A percentile compares a stretch with the other conserved stretches of the same genome.
Conservation (phyloP, 192 early-diverging fungal species). For the Entomortierella parvispora region DNA sequence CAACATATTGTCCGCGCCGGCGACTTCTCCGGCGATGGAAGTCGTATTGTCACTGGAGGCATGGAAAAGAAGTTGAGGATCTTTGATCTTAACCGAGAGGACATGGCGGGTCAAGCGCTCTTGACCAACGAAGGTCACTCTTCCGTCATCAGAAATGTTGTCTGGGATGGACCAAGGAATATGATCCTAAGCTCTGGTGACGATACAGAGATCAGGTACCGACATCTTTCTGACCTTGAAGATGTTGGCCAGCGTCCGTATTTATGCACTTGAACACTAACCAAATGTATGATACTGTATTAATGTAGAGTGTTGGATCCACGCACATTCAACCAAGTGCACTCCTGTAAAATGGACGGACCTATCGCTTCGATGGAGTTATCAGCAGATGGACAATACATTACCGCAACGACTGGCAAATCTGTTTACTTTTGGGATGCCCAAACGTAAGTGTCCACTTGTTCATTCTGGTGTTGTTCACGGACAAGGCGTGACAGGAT, state of each 20-base stretch:
- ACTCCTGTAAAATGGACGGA: conserved; percentile 68
- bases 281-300: background rate
- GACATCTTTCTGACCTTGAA: background rate
- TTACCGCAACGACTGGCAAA: conserved; percentile 84
- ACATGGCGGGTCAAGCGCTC: conserved; percentile 47
- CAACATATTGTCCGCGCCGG: conserved; percentile 86
- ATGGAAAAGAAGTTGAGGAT: conserved; percentile 84
- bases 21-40: conserved; percentile 80
- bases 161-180: conserved; percentile 68
- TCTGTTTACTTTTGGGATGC: conserved; percentile 79
- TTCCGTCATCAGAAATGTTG: conserved; percentile 68
- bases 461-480: too few species aligned
- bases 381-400: conserved; percentile 77
- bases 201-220: conserved; percentile 61
- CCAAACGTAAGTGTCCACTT: conserved; percentile 58
- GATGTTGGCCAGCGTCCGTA: background rate
- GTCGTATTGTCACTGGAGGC: conserved; percentile 82
- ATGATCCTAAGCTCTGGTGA: conserved; percentile 71
- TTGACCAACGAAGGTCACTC: conserved; percentile 62
- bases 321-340: conserved; percentile 69
- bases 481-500: too few species aligned
- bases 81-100: conserved; percentile 75
- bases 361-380: conserved; percentile 79
- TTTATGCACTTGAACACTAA: background rate
- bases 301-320: conserved; percentile 80